A percentile compares a stretch with the other conserved stretches of the same genome.
These are phyloP conservation scores for Leonotis leonurus DNA, from an alignment of 257 asterid genomes.

Conservation along the genomic window DNA sequence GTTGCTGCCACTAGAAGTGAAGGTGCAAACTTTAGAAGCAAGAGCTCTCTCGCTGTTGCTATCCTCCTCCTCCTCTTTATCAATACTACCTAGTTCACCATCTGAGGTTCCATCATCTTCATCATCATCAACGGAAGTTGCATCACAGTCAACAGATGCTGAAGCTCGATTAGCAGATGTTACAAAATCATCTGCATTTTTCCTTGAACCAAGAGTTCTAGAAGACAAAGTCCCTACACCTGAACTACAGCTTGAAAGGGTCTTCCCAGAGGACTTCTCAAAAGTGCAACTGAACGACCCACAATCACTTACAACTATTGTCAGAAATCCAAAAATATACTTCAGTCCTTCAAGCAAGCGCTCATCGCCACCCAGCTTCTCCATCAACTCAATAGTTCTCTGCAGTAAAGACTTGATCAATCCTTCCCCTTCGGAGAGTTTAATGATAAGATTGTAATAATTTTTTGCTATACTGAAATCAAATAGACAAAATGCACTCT, in stretches of 20 bases:
- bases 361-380: slow-evolving; percentile 70
- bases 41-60: slow-evolving; percentile 81
- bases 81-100: slow-evolving; percentile 91
- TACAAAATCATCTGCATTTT: slow-evolving; percentile 54
- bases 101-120: slow-evolving; percentile 99
- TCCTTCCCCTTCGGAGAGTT: slow-evolving; percentile 63
- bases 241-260: slow-evolving; percentile 45
- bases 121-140: slow-evolving; percentile 92
- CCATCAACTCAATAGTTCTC: slow-evolving; percentile 55
- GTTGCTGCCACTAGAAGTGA: slow-evolving; percentile 98
- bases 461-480: slow-evolving; percentile 51
- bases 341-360: slow-evolving; percentile 69
- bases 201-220: slow-evolving; percentile 61
- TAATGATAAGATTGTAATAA: slow-evolving; percentile 61
- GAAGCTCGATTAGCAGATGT: slow-evolving; percentile 69
- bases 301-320: slow-evolving; percentile 52
- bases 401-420: slow-evolving; percentile 57
- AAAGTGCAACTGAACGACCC: slow-evolving; percentile 39
- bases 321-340: slow-evolving; percentile 71
- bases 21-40: slow-evolving; percentile 95
- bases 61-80: slow-evolving; percentile 95
- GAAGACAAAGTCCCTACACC: slow-evolving; percentile 49
- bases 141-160: slow-evolving; percentile 77
- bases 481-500: slow-evolving; percentile 63
- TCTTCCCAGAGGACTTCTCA: slow-evolving; percentile 53